Conservation (phyloP, 257 asterid species). For the Solanum tarapatanum region DNA sequence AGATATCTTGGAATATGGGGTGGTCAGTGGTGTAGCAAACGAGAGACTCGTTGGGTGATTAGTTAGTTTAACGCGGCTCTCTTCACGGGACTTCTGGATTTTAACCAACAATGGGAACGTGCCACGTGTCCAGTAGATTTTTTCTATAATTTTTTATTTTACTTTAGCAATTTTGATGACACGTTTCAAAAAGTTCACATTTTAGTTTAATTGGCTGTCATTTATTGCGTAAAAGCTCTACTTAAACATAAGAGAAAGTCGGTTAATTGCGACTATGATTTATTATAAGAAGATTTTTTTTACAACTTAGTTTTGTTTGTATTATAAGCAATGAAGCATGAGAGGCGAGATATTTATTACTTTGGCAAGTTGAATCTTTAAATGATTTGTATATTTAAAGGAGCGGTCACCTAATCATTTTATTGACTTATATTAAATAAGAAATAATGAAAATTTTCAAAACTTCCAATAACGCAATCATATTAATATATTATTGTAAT, state of each 20-base stretch:
- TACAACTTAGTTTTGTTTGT: background rate
- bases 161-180: background rate
- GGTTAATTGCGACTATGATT: background rate
- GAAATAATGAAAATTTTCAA: background rate
- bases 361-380: background rate
- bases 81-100: constrained; percentile 10
- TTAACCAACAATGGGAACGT: background rate
- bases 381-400: background rate
- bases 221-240: background rate
- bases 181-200: background rate
- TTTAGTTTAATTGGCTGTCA: background rate
- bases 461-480: background rate
- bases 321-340: background rate
- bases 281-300: background rate
- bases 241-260: background rate
- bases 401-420: background rate
- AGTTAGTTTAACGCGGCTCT: constrained; percentile 1
- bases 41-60: background rate
- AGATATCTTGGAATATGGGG: background rate
- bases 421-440: background rate
- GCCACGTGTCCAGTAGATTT: constrained; percentile 5
- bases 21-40: background rate
- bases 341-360: background rate
- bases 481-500: too few relatives aligned
- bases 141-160: background rate